These are phyloP conservation scores for Rhinocladiella similis DNA, from an alignment of 2,329 filamentous ascomycete genomes.

Conservation along the genomic window DNA sequence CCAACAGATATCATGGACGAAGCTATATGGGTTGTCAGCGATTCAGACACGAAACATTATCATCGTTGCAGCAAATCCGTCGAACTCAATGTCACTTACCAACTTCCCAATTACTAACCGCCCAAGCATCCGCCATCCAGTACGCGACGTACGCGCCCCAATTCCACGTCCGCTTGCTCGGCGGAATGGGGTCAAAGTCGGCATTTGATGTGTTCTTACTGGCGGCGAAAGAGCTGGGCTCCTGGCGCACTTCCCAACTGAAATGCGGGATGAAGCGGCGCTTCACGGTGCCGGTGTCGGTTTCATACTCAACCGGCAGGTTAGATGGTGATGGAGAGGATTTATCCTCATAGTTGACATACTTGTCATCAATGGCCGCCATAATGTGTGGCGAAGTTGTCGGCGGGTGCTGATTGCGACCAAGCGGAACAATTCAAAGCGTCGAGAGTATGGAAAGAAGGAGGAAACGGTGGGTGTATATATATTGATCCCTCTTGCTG, in stretches of 20 bases:
- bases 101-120: slow-evolving; percentile 27
- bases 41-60: too few relatives aligned
- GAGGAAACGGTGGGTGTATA: too few relatives aligned
- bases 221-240: slow-evolving; percentile 26
- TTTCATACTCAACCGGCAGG: too few relatives aligned
- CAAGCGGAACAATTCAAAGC: too few relatives aligned
- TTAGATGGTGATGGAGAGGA: too few relatives aligned
- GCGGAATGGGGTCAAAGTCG: slow-evolving; percentile 36
- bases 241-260: slow-evolving; percentile 23
- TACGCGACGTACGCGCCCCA: slow-evolving; percentile 43
- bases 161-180: slow-evolving; percentile 45
- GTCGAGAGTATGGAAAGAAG: too few relatives aligned
- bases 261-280: slow-evolving; percentile 7
- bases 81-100: slow-evolving; percentile 4
- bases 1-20: slow-evolving; percentile 53
- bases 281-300: too few relatives aligned
- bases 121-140: slow-evolving; percentile 42
- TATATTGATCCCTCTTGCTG: too few relatives aligned
- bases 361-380: too few relatives aligned
- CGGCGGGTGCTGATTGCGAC: too few relatives aligned
- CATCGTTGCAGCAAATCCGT: background rate
- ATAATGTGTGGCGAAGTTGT: too few relatives aligned
- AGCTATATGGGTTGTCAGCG: slow-evolving; percentile 6
- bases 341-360: too few relatives aligned
- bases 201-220: slow-evolving; percentile 25